Percentiles rank a stretch among this genome's conserved stretches.
These are phyloP conservation scores for Priceomyces melissophilus DNA, from an alignment of 805 yeast genomes.

Conservation along the genomic window DNA sequence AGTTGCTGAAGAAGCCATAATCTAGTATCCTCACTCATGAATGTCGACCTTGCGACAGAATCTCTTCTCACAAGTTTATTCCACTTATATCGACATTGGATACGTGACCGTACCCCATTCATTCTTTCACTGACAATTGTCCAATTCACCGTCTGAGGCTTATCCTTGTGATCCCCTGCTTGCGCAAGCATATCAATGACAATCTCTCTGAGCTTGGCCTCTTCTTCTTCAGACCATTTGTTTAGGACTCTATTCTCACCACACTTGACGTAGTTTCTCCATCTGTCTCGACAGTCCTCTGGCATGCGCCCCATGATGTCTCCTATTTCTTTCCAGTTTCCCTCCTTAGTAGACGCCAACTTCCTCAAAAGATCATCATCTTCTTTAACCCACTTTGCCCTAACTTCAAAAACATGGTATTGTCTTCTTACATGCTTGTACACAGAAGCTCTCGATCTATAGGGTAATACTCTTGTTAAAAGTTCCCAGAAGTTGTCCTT, in stretches of 20 bases:
- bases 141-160: constrained; percentile 69
- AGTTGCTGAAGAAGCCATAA: constrained; percentile 36
- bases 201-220: constrained; percentile 46
- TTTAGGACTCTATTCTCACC: constrained; percentile 72
- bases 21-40: constrained; percentile 32
- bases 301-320: constrained; percentile 86
- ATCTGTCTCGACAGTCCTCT: constrained; percentile 94
- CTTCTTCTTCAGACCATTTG: constrained; percentile 80
- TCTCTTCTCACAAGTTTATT: constrained; percentile 70
- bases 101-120: constrained; percentile 86
- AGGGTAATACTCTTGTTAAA: constrained; percentile 73
- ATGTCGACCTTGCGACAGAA: constrained; percentile 25
- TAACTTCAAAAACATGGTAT: constrained; percentile 79
- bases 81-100: constrained; percentile 96
- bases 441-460: constrained; percentile 82
- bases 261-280: constrained; percentile 94
- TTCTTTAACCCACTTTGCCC: constrained; percentile 87
- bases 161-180: constrained; percentile 8
- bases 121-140: constrained; percentile 84
- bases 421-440: constrained; percentile 91
- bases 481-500: constrained; percentile 91
- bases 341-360: constrained; percentile 63
- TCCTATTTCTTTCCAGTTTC: constrained; percentile 89
- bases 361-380: constrained; percentile 70
- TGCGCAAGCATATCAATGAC: constrained; percentile 17